Evolutionary conservation across 129 eudicot genomes (phyloP).

Genomic region (Pseudognaphalium luteoalbum): DNA sequence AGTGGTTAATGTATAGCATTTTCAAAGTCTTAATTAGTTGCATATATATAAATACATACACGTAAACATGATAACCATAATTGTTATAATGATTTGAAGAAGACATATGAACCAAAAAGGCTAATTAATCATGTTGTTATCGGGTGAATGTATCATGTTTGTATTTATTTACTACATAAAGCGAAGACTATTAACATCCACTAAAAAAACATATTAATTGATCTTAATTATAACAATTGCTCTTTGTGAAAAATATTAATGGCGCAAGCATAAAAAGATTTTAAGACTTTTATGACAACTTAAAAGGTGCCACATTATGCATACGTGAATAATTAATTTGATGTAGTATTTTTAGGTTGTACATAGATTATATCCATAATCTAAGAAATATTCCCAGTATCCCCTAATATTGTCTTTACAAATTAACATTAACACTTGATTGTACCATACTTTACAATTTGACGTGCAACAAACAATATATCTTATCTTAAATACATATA

Average conservation of each 20-base stretch:
- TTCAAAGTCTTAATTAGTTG: no score
- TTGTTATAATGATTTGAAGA: slow-evolving; percentile 43
- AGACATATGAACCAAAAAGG: slow-evolving; percentile 53
- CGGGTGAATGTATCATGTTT: slow-evolving; percentile 36
- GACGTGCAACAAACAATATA: no score
- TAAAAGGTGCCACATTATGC: slow-evolving; percentile 16
- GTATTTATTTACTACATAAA: slow-evolving; percentile 30
- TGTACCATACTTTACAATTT: no score
- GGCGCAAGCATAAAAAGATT: slow-evolving; percentile 7
- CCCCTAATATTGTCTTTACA: no score
- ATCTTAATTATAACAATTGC: slow-evolving; percentile 35
- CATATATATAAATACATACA: slow-evolving; percentile 10
- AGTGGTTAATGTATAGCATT: neutral
- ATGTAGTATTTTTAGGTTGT: neutral
- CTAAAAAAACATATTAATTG: slow-evolving; percentile 41
- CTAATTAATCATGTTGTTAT: slow-evolving; percentile 36
- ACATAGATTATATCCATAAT: no score
- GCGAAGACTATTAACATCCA: slow-evolving; percentile 34
- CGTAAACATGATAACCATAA: slow-evolving; percentile 28
- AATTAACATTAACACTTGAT: no score
- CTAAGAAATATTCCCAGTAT: no score
- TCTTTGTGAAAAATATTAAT: slow-evolving; percentile 20
- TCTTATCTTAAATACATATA: no score
- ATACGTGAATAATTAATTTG: slow-evolving; percentile 3
- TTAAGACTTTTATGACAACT: slow-evolving; percentile 17